Percentiles rank a stretch among this genome's conserved stretches.
Evolutionary conservation across 106 monocot genomes (phyloP).

Genomic region (Dendrobium catenatum): DNA sequence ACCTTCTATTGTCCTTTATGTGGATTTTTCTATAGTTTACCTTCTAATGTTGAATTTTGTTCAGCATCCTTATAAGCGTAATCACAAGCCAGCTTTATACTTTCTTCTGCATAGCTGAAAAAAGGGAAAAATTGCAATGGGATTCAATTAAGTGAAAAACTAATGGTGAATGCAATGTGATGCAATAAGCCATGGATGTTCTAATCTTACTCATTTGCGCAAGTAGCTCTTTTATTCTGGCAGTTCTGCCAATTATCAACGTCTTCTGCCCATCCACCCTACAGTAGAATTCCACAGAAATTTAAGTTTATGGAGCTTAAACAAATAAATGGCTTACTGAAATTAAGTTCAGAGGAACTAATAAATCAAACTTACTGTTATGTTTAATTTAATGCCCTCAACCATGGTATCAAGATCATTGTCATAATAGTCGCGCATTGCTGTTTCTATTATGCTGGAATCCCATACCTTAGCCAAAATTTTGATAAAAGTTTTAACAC

Average conservation of each 20-base stretch:
- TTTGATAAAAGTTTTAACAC: too few relatives aligned
- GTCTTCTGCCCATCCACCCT: slow-evolving; percentile 56
- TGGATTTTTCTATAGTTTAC: slow-evolving; percentile 21
- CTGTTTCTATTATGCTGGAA: slow-evolving; percentile 42
- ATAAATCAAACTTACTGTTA: slow-evolving; percentile 35
- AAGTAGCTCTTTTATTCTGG: slow-evolving; percentile 29
- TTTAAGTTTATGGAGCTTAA: neutral
- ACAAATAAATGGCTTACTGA: neutral
- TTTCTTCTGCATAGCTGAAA: slow-evolving; percentile 81
- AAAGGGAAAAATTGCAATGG: neutral
- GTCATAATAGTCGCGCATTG: slow-evolving; percentile 45
- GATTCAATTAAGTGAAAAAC: neutral
- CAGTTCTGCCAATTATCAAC: slow-evolving; percentile 58
- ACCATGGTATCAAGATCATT: slow-evolving; percentile 40
- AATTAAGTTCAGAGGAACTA: neutral
- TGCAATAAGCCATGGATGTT: neutral
- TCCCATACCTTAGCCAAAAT: slow-evolving; percentile 51
- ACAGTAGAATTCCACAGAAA: neutral
- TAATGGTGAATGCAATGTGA: neutral
- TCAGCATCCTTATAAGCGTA: slow-evolving; percentile 95
- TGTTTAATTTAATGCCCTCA: slow-evolving; percentile 36
- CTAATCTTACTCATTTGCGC: slow-evolving; percentile 52
- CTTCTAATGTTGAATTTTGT: slow-evolving; percentile 55
- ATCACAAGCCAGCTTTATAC: slow-evolving; percentile 54
- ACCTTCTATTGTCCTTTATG: neutral